Percentiles rank a stretch among this genome's conserved stretches.
phyloP scores from a whole-genome alignment of 108 stramenopile genomes.

The Craspedostauros australis region DNA sequence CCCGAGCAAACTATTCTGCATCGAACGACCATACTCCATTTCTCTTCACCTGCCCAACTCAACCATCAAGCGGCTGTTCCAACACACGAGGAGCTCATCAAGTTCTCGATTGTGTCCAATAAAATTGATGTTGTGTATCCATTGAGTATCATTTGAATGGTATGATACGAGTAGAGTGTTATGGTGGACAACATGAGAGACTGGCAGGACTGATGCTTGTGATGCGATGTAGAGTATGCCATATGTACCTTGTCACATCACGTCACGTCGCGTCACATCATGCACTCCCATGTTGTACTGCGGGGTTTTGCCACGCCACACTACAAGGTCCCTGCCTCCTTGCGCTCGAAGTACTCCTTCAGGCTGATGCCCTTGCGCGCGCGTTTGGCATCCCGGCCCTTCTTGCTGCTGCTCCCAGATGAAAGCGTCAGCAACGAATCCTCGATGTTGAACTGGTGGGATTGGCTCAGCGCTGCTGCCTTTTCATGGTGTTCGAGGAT shows the following conservation, averaged over 20 bases:
- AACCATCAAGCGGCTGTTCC: too few relatives aligned
- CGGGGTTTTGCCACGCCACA: not conserved
- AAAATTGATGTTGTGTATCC: too few relatives aligned
- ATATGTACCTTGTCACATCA: too few relatives aligned
- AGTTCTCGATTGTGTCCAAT: too few relatives aligned
- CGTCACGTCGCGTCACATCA: not conserved
- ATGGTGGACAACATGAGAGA: too few relatives aligned
- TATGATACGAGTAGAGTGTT: too few relatives aligned
- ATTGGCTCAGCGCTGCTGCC: conserved; percentile 37
- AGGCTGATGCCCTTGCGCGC: conserved; percentile 70
- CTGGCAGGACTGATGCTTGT: not conserved
- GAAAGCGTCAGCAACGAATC: conserved; percentile 68
- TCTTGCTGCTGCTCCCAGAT: conserved; percentile 26
- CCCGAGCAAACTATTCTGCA: too few relatives aligned
- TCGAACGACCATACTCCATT: too few relatives aligned
- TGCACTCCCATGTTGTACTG: not conserved
- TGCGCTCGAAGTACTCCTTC: conserved; percentile 62
- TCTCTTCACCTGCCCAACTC: too few relatives aligned
- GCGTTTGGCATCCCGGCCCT: conserved; percentile 35
- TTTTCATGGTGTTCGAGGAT: conserved; percentile 31
- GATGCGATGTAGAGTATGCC: not conserved
- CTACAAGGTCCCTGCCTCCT: conserved; percentile 61
- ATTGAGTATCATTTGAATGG: too few relatives aligned
- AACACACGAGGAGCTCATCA: too few relatives aligned
- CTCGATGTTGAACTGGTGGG: conserved; percentile 66